These are phyloP conservation scores for Maudiozyma turicensis DNA, from an alignment of 805 yeast species.

Conservation along the genomic window DNA sequence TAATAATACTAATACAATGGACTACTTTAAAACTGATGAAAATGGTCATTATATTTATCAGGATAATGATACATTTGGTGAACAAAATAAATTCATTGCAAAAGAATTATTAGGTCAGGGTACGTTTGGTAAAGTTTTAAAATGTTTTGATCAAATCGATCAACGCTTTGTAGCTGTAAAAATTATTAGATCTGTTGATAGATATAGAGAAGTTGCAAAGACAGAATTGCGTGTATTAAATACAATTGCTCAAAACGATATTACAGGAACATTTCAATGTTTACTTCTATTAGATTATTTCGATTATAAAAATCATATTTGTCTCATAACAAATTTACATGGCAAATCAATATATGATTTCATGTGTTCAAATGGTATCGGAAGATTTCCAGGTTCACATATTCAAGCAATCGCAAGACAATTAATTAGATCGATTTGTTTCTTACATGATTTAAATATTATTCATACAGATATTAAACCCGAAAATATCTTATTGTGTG, in stretches of 20 bases:
- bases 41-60: conserved; percentile 68
- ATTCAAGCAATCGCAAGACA: conserved; percentile 85
- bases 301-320: conserved; percentile 88
- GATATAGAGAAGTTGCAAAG: conserved; percentile 91
- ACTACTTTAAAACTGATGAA: conserved; percentile 35
- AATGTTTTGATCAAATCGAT: conserved; percentile 54
- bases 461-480: conserved; percentile 97
- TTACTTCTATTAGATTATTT: conserved; percentile 82
- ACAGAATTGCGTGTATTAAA: conserved; percentile 75
- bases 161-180: conserved; percentile 71
- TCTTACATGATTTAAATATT: conserved; percentile 77
- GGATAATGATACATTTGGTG: conserved; percentile 52
- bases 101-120: conserved; percentile 80
- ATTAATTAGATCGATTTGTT: conserved; percentile 73
- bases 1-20: too few species aligned
- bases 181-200: conserved; percentile 82
- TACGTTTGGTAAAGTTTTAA: conserved; percentile 96
- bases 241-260: conserved; percentile 24
- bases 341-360: conserved; percentile 86
- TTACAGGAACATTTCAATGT: conserved; percentile 59
- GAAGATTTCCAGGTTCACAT: conserved; percentile 91
- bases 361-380: conserved; percentile 68
- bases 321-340: conserved; percentile 82
- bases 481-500: conserved; percentile 66
- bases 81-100: conserved; percentile 55